Conservation (phyloP, 179 eudicot genomes). For the Beta lomatogona region DNA sequence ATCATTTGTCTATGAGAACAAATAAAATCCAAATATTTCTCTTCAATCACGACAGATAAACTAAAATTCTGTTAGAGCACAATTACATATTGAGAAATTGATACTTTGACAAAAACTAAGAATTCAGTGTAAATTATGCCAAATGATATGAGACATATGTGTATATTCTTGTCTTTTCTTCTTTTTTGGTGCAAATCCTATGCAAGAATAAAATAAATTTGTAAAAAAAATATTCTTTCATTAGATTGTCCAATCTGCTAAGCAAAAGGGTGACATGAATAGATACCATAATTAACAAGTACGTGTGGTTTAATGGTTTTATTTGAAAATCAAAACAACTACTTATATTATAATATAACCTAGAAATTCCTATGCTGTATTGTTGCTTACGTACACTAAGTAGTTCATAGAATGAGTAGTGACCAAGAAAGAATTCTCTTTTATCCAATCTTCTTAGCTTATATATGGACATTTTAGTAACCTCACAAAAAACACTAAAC, state of each 20-base stretch:
- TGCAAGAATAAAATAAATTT: not conserved
- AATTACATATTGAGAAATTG: too few relatives aligned
- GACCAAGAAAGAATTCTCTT: constrained; percentile 10
- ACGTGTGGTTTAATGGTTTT: too few relatives aligned
- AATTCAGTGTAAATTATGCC: not conserved
- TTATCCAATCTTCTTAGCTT: not conserved
- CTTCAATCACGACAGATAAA: too few relatives aligned
- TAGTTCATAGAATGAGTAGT: constrained; percentile 16
- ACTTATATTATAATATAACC: not conserved
- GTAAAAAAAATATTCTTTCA: not conserved
- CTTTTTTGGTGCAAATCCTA: not conserved
- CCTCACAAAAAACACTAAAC: not conserved
- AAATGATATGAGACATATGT: not conserved
- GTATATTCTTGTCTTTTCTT: not conserved
- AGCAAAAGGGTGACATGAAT: not conserved
- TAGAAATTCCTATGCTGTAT: not conserved
- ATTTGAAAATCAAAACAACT: not conserved
- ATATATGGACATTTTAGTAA: not conserved
- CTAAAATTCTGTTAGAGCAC: too few relatives aligned
- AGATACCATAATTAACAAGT: too few relatives aligned
- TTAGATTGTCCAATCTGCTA: not conserved
- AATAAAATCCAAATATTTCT: too few relatives aligned
- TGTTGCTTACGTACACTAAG: not conserved
- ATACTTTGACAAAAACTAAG: too few relatives aligned
- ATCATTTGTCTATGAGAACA: too few relatives aligned